phyloP scores from a whole-genome alignment of 1,139 yeast genomes.

The Suhomyces atakaporum region DNA sequence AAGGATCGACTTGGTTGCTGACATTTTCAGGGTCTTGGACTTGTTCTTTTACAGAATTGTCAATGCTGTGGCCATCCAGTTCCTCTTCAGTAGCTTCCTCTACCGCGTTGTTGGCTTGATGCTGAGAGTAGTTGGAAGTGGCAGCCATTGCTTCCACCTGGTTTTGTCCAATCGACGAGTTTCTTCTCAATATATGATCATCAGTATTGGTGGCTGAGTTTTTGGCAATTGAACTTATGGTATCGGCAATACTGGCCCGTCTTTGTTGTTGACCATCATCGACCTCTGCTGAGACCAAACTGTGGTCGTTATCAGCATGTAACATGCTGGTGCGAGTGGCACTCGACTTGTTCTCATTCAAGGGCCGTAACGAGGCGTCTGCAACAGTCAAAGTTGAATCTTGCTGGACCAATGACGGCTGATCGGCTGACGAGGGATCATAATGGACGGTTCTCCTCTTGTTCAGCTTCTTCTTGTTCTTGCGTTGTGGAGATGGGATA shows the following conservation, averaged over 20 bases:
- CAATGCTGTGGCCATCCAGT: no score
- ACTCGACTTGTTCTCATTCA: constrained; percentile 8
- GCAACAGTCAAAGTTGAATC: no score
- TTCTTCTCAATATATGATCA: constrained; percentile 15
- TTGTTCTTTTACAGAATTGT: no score
- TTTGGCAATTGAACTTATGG: constrained; percentile 18
- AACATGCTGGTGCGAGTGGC: constrained; percentile 9
- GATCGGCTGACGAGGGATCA: constrained; percentile 1
- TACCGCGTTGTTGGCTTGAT: neutral
- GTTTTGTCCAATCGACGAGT: constrained; percentile 5
- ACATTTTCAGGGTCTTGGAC: no score
- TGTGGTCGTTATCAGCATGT: constrained; percentile 3
- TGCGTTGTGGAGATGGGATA: constrained; percentile 6
- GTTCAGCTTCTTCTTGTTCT: constrained; percentile 9
- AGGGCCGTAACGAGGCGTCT: constrained; percentile 3
- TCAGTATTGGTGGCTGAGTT: constrained; percentile 18
- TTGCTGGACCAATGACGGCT: no score
- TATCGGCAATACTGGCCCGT: constrained; percentile 17
- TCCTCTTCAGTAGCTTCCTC: neutral
- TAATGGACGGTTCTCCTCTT: constrained; percentile 9
- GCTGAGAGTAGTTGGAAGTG: neutral
- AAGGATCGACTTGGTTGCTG: no score
- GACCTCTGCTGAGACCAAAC: constrained; percentile 1
- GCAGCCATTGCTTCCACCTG: neutral
- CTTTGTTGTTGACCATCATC: constrained; percentile 3